phyloP scores from a whole-genome alignment of 176 grass and related monocot genomes.

The Zea luxurians region DNA sequence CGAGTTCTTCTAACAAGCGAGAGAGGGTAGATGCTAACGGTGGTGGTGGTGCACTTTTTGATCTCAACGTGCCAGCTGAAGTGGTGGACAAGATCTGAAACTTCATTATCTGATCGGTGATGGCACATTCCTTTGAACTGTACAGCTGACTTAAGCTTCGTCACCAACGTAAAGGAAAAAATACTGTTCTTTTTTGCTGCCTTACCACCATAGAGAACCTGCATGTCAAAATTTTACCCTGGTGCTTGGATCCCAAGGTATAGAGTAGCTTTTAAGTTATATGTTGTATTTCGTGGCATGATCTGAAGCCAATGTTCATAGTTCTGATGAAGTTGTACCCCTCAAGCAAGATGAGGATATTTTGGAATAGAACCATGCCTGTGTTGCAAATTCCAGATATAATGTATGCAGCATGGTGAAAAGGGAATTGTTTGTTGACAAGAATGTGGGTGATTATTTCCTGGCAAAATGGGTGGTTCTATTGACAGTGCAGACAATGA shows the following conservation, averaged over 20 bases:
- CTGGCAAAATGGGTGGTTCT: background rate
- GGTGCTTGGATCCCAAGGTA: conserved; percentile 39
- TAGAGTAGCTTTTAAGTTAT: conserved; percentile 49
- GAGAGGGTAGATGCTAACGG: conserved; percentile 50
- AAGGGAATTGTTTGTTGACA: background rate
- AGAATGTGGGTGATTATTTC: background rate
- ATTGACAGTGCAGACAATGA: too few relatives aligned
- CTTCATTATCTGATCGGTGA: conserved; percentile 29
- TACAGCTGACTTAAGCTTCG: conserved; percentile 60
- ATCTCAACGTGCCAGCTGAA: conserved; percentile 84
- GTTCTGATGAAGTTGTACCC: conserved; percentile 39
- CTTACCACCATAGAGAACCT: conserved; percentile 18
- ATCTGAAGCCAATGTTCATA: conserved; percentile 44
- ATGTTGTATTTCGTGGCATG: conserved; percentile 39
- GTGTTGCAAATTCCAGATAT: conserved; percentile 11
- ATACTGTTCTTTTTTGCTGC: conserved; percentile 47
- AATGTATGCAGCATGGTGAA: conserved; percentile 24
- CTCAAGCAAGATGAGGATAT: conserved; percentile 17
- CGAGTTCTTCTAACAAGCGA: conserved; percentile 83
- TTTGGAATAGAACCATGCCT: conserved; percentile 37
- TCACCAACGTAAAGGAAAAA: conserved; percentile 54
- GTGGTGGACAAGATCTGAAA: conserved; percentile 59
- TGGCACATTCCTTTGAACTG: conserved; percentile 43
- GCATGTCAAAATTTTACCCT: conserved; percentile 20
- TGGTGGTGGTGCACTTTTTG: conserved; percentile 57